A percentile compares a stretch with the other conserved stretches of the same genome.
phyloP scores from a whole-genome alignment of 352 stramenopile species.

The Blastocystis sp. region DNA sequence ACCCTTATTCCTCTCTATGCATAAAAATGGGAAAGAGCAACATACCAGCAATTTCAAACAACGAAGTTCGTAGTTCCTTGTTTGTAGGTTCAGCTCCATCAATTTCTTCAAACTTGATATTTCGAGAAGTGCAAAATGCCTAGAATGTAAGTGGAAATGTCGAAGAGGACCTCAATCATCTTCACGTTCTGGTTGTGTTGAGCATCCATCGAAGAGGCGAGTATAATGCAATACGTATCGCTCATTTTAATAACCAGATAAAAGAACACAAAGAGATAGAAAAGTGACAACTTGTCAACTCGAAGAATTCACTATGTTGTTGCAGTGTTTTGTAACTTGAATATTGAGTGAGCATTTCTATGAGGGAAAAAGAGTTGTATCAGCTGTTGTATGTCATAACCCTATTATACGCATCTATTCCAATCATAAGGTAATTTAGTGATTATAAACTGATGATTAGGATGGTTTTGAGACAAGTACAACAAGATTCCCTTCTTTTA shows the following conservation, averaged over 20 bases:
- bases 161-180: not conserved
- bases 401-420: not conserved
- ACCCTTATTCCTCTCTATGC: not conserved
- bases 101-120: conserved; percentile 31
- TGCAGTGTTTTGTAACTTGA: no score
- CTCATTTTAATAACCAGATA: not conserved
- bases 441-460: not conserved
- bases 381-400: not conserved
- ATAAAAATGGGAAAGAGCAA: not conserved
- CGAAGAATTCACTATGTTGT: no score
- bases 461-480: not conserved
- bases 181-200: not conserved
- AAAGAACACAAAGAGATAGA: not conserved
- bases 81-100: not conserved
- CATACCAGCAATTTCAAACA: conserved; percentile 49
- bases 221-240: not conserved
- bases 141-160: not conserved
- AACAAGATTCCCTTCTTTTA: not conserved
- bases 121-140: not conserved
- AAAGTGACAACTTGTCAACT: no score
- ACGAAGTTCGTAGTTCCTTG: conserved; percentile 22
- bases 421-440: not conserved
- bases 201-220: not conserved
- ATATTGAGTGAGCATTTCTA: not conserved
- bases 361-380: not conserved